Percentiles rank a stretch among this genome's conserved stretches.
phyloP scores from a whole-genome alignment of 768 basidiomycete species.

The Multifurca ochricompacta region DNA sequence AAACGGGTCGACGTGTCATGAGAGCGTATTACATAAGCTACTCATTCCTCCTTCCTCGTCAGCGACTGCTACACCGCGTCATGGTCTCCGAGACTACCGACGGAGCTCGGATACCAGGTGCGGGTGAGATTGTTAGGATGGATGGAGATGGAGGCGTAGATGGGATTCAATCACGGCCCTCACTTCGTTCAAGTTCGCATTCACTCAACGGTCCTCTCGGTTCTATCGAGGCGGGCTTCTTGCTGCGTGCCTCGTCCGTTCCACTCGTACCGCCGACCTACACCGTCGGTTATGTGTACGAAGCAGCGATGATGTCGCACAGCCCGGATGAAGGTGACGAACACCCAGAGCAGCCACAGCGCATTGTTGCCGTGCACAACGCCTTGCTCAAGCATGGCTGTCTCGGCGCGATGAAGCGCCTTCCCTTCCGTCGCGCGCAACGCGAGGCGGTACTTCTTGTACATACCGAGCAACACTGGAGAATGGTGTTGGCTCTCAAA shows the following conservation, averaged over 20 bases:
- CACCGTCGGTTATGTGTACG: constrained; percentile 80
- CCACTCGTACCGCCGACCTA: constrained; percentile 18
- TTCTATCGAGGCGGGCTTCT: constrained; percentile 1
- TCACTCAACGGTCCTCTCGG: constrained; percentile 6
- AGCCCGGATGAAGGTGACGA: constrained; percentile 52
- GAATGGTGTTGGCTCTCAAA: constrained; percentile 59
- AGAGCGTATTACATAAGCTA: background rate
- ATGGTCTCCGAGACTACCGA: constrained; percentile 12
- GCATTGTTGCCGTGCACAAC: constrained; percentile 71
- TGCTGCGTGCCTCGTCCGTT: constrained; percentile 27
- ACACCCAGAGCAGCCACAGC: constrained; percentile 71
- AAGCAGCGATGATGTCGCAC: constrained; percentile 81
- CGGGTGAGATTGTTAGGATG: constrained; percentile 6
- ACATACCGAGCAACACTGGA: constrained; percentile 88
- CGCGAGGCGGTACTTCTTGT: constrained; percentile 81
- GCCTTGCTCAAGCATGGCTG: constrained; percentile 53
- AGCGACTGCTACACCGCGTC: background rate
- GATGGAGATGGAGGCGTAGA: constrained; percentile 3
- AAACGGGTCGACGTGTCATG: constrained; percentile 5
- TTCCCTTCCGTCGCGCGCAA: constrained; percentile 67
- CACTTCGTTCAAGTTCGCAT: background rate
- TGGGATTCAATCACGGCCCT: background rate
- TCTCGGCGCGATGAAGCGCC: constrained; percentile 62
- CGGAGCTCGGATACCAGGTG: constrained; percentile 3
- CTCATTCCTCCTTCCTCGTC: too few species aligned